These are phyloP conservation scores for Xylaria arbuscula DNA, from an alignment of 2,329 filamentous ascomycete genomes.

Conservation along the genomic window DNA sequence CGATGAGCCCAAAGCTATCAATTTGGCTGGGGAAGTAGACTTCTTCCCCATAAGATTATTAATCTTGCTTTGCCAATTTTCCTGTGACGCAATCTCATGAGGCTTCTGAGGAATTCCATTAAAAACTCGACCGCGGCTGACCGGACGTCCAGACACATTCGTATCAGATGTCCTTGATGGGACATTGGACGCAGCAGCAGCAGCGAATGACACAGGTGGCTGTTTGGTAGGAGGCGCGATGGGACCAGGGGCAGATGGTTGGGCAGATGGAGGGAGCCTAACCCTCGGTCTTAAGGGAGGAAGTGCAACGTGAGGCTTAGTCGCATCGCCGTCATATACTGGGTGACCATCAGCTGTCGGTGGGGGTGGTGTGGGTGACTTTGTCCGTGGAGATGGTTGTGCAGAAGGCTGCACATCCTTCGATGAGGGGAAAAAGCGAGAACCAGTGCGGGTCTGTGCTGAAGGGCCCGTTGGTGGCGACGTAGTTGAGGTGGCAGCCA, in stretches of 20 bases:
- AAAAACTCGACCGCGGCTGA: conserved; percentile 44
- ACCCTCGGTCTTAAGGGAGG: conserved; percentile 80
- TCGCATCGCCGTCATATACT: conserved; percentile 74
- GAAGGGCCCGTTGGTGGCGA: conserved; percentile 39
- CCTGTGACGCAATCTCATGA: conserved; percentile 49
- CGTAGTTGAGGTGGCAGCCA: conserved; percentile 23
- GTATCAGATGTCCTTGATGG: conserved; percentile 28
- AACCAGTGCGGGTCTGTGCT: conserved; percentile 62
- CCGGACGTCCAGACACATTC: conserved; percentile 37
- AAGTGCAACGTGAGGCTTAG: conserved; percentile 75
- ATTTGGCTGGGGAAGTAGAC: conserved; percentile 64
- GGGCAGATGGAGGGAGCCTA: conserved; percentile 78
- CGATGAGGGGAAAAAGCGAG: conserved; percentile 69
- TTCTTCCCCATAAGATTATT: conserved; percentile 80
- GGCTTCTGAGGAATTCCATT: conserved; percentile 45
- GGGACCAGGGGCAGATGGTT: conserved; percentile 54
- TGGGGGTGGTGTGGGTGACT: conserved; percentile 77
- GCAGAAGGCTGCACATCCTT: conserved; percentile 57
- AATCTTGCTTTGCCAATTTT: conserved; percentile 83
- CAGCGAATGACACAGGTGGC: conserved; percentile 57
- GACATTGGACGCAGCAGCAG: conserved; percentile 51
- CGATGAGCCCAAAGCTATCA: conserved; percentile 72
- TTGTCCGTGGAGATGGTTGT: conserved; percentile 57
- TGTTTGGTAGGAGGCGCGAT: conserved; percentile 52
- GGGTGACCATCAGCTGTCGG: conserved; percentile 77